These are phyloP conservation scores for Houttuynia cordata DNA, from an alignment of 164 flowering plant genomes.

Conservation along the genomic window DNA sequence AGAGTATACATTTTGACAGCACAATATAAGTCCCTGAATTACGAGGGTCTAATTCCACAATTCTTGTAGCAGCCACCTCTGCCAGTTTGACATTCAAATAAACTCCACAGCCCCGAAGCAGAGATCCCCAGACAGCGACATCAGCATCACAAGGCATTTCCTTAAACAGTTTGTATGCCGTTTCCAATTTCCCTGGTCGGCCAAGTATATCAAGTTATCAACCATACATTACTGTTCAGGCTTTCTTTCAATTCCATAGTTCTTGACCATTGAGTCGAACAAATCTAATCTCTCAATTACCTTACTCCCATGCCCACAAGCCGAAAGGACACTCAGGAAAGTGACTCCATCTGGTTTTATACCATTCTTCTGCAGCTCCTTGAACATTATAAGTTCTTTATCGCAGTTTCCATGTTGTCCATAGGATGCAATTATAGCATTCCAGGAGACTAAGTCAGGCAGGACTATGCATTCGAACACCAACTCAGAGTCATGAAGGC, in stretches of 20 bases:
- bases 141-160: slow-evolving; percentile 33
- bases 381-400: slow-evolving; percentile 22
- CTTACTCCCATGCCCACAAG: slow-evolving; percentile 39
- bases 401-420: slow-evolving; percentile 36
- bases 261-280: slow-evolving; percentile 20
- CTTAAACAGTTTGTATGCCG: slow-evolving; percentile 24
- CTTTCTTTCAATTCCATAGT: slow-evolving; percentile 19
- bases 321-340: slow-evolving; percentile 36
- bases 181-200: slow-evolving; percentile 33
- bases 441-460: slow-evolving; percentile 41
- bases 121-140: slow-evolving; percentile 28
- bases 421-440: slow-evolving; percentile 35
- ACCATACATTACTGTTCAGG: slow-evolving; percentile 37
- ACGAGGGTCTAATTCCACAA: slow-evolving; percentile 30
- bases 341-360: slow-evolving; percentile 38
- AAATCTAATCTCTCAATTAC: slow-evolving; percentile 29
- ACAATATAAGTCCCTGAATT: slow-evolving; percentile 29
- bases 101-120: slow-evolving; percentile 28
- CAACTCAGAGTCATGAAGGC: slow-evolving; percentile 25
- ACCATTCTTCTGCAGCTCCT: slow-evolving; percentile 16
- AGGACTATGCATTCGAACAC: slow-evolving; percentile 20
- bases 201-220: slow-evolving; percentile 32
- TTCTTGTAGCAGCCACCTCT: slow-evolving; percentile 31
- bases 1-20: slow-evolving; percentile 36
- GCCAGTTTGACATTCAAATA: slow-evolving; percentile 32